Evolutionary conservation across 768 basidiomycete genomes (phyloP).

Genomic region (Trametes coccinea): DNA sequence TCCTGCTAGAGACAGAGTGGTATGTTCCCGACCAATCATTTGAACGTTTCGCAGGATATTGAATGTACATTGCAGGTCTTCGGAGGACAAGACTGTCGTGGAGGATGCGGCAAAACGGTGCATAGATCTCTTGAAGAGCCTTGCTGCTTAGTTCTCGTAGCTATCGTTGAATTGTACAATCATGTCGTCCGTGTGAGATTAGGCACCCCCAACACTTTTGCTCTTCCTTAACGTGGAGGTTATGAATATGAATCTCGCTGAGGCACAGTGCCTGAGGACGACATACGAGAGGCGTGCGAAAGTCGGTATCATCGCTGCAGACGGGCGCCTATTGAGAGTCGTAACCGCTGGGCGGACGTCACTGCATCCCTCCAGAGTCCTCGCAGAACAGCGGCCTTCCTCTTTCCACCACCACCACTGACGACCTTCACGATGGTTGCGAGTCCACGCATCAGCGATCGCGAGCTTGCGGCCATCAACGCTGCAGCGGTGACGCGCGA

Average conservation of each 20-base stretch:
- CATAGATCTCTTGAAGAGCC: conserved; percentile 35
- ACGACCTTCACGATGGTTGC: conserved; percentile 36
- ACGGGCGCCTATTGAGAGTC: conserved; percentile 5
- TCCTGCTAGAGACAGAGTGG: conserved; percentile 84
- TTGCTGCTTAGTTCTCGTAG: neutral
- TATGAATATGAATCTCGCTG: too few relatives aligned
- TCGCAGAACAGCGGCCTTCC: neutral
- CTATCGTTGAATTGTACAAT: too few relatives aligned
- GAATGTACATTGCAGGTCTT: conserved; percentile 45
- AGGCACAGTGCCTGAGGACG: conserved; percentile 1
- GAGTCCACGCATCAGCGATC: conserved; percentile 66
- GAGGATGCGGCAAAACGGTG: conserved; percentile 45
- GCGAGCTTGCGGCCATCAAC: conserved; percentile 77
- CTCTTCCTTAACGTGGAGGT: too few relatives aligned
- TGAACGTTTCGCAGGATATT: too few relatives aligned
- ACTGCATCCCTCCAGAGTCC: conserved; percentile 4
- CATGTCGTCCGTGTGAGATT: too few relatives aligned
- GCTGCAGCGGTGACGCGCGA: conserved; percentile 87
- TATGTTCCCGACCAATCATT: conserved; percentile 35
- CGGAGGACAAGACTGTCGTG: conserved; percentile 38
- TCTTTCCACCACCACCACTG: conserved; percentile 8
- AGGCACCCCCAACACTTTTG: too few relatives aligned
- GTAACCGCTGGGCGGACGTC: conserved; percentile 21
- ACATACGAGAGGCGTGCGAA: conserved; percentile 18
- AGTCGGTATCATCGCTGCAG: conserved; percentile 10